Percentiles rank a stretch among this genome's conserved stretches.
These are phyloP conservation scores for Dentipellis sp. DNA, from an alignment of 768 basidiomycete species.

Conservation along the genomic window DNA sequence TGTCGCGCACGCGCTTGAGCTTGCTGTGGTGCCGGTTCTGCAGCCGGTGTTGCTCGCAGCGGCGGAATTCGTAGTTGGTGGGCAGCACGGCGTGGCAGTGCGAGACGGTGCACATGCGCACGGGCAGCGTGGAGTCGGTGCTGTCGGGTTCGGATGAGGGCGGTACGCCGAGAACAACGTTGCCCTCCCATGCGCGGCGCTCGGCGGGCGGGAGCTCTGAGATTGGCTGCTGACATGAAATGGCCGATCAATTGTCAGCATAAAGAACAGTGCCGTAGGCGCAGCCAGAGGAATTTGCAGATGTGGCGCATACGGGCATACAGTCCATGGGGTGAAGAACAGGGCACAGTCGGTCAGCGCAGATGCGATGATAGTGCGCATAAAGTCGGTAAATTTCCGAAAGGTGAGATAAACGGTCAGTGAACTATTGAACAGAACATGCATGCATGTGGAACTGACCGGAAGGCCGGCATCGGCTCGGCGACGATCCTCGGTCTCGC, in stretches of 20 bases:
- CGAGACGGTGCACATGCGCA: constrained; percentile 48
- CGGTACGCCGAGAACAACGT: constrained; percentile 4
- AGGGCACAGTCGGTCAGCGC: neutral
- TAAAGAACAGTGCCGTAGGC: too few species aligned
- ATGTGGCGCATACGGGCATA: too few species aligned
- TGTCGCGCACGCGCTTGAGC: constrained; percentile 42
- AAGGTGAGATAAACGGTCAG: neutral
- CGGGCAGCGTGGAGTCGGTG: constrained; percentile 19
- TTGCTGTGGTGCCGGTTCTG: constrained; percentile 46
- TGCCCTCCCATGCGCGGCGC: constrained; percentile 15
- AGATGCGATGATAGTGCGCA: neutral
- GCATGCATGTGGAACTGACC: constrained; percentile 21
- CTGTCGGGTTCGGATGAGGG: constrained; percentile 3
- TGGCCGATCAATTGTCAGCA: too few species aligned
- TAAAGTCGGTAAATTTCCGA: neutral
- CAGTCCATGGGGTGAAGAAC: too few species aligned
- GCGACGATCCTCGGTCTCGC: constrained; percentile 30
- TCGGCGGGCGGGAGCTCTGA: constrained; percentile 18
- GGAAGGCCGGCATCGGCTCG: constrained; percentile 26
- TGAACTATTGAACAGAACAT: neutral
- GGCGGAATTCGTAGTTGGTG: constrained; percentile 37
- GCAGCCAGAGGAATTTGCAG: too few species aligned
- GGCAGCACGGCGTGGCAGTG: constrained; percentile 46
- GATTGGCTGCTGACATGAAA: constrained; percentile 21
- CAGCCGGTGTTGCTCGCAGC: constrained; percentile 47